phyloP scores from a whole-genome alignment of 306 rosid species.

The Corylus avellana region DNA sequence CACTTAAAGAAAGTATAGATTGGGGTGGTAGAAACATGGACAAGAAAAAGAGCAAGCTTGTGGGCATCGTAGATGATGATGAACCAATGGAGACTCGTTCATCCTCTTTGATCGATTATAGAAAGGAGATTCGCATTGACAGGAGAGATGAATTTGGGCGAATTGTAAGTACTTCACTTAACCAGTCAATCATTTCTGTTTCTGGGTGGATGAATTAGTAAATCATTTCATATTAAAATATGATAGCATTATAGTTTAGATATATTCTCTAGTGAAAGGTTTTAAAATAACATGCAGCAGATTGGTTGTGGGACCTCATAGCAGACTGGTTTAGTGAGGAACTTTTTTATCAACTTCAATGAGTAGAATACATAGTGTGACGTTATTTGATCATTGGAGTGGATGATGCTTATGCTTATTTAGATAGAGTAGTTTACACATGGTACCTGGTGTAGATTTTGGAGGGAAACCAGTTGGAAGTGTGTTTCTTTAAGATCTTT shows the following conservation, averaged over 20 bases:
- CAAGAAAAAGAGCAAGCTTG: slow-evolving; percentile 91
- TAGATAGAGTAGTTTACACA: not conserved
- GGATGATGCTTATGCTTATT: slow-evolving; percentile 1
- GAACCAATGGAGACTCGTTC: slow-evolving; percentile 62
- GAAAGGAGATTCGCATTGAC: slow-evolving; percentile 84
- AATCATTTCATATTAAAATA: not conserved
- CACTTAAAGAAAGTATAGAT: slow-evolving; percentile 84
- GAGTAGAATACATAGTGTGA: not conserved
- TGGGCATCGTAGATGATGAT: slow-evolving; percentile 73
- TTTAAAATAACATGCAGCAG: not conserved
- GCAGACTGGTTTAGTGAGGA: not conserved
- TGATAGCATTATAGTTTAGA: not conserved
- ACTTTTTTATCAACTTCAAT: not conserved
- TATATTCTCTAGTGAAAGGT: not conserved
- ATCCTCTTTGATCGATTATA: slow-evolving; percentile 45
- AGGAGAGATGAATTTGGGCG: slow-evolving; percentile 94
- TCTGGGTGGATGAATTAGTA: not conserved
- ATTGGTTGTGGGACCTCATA: not conserved
- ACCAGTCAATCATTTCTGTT: not conserved
- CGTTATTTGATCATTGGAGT: not conserved
- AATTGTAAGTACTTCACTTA: slow-evolving; percentile 62
- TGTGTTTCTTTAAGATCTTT: not conserved
- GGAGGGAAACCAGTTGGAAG: not conserved
- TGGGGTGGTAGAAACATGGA: slow-evolving; percentile 99
- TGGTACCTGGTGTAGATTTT: not conserved